These are phyloP conservation scores for Coemansia biformis DNA, from an alignment of 192 early-diverging fungal genomes.

Conservation along the genomic window DNA sequence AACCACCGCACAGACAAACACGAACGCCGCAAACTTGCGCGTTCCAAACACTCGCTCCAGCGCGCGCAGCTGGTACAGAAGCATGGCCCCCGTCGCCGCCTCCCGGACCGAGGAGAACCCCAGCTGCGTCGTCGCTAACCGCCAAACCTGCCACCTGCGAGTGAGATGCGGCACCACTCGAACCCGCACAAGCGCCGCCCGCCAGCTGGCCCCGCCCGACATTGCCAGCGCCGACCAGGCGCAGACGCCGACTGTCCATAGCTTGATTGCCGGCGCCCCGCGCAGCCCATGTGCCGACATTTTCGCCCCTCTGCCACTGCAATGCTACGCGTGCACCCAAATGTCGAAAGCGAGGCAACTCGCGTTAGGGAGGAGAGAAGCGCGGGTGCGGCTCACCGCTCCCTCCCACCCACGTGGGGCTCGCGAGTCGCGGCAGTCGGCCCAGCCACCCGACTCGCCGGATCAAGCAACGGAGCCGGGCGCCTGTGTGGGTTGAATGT, in stretches of 20 bases:
- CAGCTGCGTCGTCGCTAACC: slow-evolving; percentile 1
- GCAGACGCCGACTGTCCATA: slow-evolving; percentile 8
- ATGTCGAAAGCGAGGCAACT: no score
- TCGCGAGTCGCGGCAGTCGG: no score
- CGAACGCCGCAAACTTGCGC: slow-evolving; percentile 17
- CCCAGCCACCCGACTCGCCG: no score
- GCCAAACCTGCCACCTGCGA: slow-evolving; percentile 9
- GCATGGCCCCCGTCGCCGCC: not conserved
- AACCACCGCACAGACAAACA: slow-evolving; percentile 11
- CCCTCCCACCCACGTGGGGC: no score
- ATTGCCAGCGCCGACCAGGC: not conserved
- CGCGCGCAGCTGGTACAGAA: slow-evolving; percentile 16
- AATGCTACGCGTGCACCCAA: no score
- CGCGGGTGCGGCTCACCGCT: no score
- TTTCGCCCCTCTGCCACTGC: not conserved
- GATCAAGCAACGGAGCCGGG: no score
- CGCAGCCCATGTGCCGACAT: slow-evolving; percentile 3
- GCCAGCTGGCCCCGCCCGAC: slow-evolving; percentile 2
- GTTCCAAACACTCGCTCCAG: slow-evolving; percentile 24
- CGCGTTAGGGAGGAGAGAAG: no score
- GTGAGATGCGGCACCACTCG: slow-evolving; percentile 6
- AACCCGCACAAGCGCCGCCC: slow-evolving; percentile 1
- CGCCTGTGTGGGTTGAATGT: no score
- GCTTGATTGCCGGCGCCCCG: not conserved
- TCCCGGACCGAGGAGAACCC: slow-evolving; percentile 7